Base-by-base conservation (phyloP, 306 rosid species). In the Malus orientalis region DNA sequence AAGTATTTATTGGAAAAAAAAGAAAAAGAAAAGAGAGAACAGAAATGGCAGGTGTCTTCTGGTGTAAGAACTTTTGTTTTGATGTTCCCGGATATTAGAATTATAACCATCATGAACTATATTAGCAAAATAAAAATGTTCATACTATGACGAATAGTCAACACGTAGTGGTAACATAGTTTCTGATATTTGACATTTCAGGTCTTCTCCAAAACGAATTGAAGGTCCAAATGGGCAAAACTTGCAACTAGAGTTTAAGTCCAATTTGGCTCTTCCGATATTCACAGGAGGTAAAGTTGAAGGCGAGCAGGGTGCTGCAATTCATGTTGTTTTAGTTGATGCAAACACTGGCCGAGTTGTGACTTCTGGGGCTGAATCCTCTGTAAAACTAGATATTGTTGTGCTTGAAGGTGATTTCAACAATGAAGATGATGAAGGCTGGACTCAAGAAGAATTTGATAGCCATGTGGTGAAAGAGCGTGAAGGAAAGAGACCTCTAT, bases 251-350 rank as follows among this genome's bases (percentile, higher is more conserved):
- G 89, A 85, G 38, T 96, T 91, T 80, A 88, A 25, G 92, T 89
- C 99, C 67, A 90, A 93, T 76, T 79, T 96, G 67, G 85, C 98
- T 69, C 99, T 96, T 87, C 99, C 99, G 45, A 87, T 96, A 67
- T 96, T 96, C 88, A 96, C 99, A 2, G 99, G 99, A 69, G 99
- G 99, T 85, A 96, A 96, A 85, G 98, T 96, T 42, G 99, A 96
- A 84, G 99, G 99, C 67, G 99, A 93, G 93, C 99, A 88, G 87
- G 99, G 99, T 74, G 99, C 98, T 84, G 81, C 94, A 71, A 87
- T 96, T 81, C 99, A 96, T 80, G 86, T 91, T 40, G 97, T 96
- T 75, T 84, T 96, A 80, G 45, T 88, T 77, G 99, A 96, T 93
- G 79, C 81, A 30, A 87, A 80, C 80, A 81, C 83, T 73, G 85